Evolutionary conservation across 192 early-diverging fungal genomes (phyloP).

Genomic region (Gonapodya prolifera): DNA sequence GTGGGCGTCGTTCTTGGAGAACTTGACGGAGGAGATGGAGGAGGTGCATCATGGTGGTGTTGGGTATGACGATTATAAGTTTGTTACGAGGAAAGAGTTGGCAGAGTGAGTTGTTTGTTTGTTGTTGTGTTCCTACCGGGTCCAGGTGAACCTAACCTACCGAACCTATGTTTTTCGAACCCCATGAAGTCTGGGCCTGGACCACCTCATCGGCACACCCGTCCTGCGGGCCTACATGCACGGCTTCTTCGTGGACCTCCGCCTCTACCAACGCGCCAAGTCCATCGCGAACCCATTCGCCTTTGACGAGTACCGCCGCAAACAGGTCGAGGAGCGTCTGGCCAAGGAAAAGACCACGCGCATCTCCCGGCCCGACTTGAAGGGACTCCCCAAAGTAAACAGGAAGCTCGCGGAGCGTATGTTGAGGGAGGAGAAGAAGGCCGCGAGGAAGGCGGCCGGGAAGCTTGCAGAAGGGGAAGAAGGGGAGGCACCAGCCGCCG

Average conservation of each 20-base stretch:
- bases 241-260: conserved; percentile 93
- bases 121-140: background rate
- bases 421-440: conserved; percentile 24
- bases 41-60: too few species aligned
- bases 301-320: conserved; percentile 79
- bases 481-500: conserved; percentile 20
- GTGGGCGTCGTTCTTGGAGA: conserved; percentile 92
- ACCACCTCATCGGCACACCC: conserved; percentile 83
- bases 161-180: too few species aligned
- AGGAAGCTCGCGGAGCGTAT: conserved; percentile 67
- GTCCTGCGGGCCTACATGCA: conserved; percentile 97
- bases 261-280: conserved; percentile 91
- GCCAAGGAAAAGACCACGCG: conserved; percentile 74
- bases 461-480: conserved; percentile 23
- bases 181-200: conserved; percentile 68
- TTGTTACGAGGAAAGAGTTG: conserved; percentile 85
- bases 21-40: conserved; percentile 81
- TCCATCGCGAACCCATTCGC: conserved; percentile 93
- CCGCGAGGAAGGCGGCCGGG: conserved; percentile 26
- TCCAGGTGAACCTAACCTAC: too few species aligned
- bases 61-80: conserved; percentile 99
- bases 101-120: conserved; percentile 13
- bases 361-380: conserved; percentile 63
- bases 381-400: conserved; percentile 89
- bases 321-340: conserved; percentile 63